A percentile compares a stretch with the other conserved stretches of the same genome.
phyloP scores from a whole-genome alignment of 2,329 filamentous ascomycete species.

The Ophiocordyceps camponoti-leonardi region DNA sequence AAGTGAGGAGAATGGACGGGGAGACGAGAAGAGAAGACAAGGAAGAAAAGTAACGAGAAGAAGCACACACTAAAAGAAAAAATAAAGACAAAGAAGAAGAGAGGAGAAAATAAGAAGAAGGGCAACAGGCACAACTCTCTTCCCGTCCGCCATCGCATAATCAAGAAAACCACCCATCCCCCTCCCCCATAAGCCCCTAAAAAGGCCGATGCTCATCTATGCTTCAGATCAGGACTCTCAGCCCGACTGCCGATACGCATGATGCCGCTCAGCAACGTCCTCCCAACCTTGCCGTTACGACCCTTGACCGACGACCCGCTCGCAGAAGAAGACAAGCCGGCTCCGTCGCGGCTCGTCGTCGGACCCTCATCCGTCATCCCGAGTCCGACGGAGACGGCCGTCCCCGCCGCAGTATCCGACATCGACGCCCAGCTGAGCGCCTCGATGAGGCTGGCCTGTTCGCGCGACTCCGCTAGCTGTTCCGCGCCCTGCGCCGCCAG shows the following conservation, averaged over 20 bases:
- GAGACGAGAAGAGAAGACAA: background rate
- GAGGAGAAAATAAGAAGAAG: background rate
- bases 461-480: constrained; percentile 29
- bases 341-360: constrained; percentile 9
- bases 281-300: constrained; percentile 22
- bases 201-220: constrained; percentile 1
- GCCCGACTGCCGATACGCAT: constrained; percentile 24
- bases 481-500: constrained; percentile 12
- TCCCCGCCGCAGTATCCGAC: too few species aligned
- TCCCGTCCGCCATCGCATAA: too few species aligned
- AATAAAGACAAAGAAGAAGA: background rate
- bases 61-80: background rate
- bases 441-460: constrained; percentile 23
- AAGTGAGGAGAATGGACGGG: background rate
- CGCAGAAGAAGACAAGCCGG: background rate
- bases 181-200: too few species aligned
- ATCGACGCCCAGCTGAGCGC: constrained; percentile 8
- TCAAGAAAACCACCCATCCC: too few species aligned
- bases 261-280: constrained; percentile 25
- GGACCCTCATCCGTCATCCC: constrained; percentile 2
- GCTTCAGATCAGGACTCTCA: constrained; percentile 22
- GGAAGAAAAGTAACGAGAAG: background rate
- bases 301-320: constrained; percentile 15
- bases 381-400: too few species aligned
- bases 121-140: background rate